A percentile compares a stretch with the other conserved stretches of the same genome.
phyloP scores from a whole-genome alignment of 1,139 yeast species.

The Kodamaea plutei region DNA sequence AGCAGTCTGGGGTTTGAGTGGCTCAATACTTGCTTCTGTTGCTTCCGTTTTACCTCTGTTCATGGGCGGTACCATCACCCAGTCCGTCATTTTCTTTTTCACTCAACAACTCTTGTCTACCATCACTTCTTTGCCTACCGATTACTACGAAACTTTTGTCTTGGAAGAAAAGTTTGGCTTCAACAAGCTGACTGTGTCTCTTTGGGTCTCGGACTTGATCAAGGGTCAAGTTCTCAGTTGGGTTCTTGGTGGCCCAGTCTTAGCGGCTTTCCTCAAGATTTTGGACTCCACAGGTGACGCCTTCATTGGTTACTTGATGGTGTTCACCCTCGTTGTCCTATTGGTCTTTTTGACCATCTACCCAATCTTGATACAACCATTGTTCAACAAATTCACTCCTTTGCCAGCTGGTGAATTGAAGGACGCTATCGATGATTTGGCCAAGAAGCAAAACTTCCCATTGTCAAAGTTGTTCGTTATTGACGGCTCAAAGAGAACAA shows the following conservation, averaged over 20 bases:
- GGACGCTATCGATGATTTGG: conserved; percentile 73
- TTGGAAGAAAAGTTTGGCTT: conserved; percentile 91
- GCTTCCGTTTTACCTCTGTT: conserved; percentile 37
- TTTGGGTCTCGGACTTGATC: conserved; percentile 70
- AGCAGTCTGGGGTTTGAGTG: conserved; percentile 59
- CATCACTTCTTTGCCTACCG: conserved; percentile 58
- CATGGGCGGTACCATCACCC: conserved; percentile 57
- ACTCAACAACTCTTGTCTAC: conserved; percentile 47
- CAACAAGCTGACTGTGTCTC: conserved; percentile 69
- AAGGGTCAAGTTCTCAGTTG: conserved; percentile 55
- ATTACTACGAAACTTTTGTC: conserved; percentile 77
- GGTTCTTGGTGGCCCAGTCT: conserved; percentile 66
- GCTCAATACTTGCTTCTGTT: conserved; percentile 30
- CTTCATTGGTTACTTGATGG: conserved; percentile 76
- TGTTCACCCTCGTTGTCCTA: conserved; percentile 67
- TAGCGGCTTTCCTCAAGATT: conserved; percentile 75
- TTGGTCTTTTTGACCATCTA: conserved; percentile 65
- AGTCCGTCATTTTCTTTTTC: conserved; percentile 56
- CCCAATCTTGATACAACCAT: conserved; percentile 85
- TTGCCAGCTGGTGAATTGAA: conserved; percentile 88
- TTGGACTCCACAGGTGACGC: conserved; percentile 74
- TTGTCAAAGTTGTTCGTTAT: conserved; percentile 77
- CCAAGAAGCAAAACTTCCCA: conserved; percentile 76
- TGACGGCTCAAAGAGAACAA: conserved; percentile 93
- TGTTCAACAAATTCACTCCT: conserved; percentile 87